phyloP scores from a whole-genome alignment of 2,329 filamentous ascomycete genomes.

The Talaromyces sp. region DNA sequence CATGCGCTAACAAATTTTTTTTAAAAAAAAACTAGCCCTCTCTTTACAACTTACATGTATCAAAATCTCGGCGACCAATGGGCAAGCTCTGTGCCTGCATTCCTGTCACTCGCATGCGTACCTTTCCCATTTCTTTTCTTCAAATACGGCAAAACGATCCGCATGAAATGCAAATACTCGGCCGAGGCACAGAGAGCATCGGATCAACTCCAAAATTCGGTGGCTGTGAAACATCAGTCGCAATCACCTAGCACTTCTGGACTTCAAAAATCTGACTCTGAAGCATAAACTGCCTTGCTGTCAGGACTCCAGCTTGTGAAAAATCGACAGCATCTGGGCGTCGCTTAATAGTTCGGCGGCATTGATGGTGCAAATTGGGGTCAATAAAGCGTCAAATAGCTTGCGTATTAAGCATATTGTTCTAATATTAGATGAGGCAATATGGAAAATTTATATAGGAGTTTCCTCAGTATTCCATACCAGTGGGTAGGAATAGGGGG shows the following conservation, averaged over 20 bases:
- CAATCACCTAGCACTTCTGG: not conserved
- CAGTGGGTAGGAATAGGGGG: too few relatives aligned
- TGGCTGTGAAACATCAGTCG: not conserved
- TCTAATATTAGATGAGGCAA: too few relatives aligned
- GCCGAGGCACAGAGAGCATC: slow-evolving; percentile 16
- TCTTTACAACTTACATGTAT: slow-evolving; percentile 44
- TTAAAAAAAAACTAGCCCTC: slow-evolving; percentile 18
- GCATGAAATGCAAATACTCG: slow-evolving; percentile 35
- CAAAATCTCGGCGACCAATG: slow-evolving; percentile 40
- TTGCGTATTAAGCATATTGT: too few relatives aligned
- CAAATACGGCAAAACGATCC: slow-evolving; percentile 34
- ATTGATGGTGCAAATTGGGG: too few relatives aligned
- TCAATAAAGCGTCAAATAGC: too few relatives aligned
- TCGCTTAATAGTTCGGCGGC: too few relatives aligned
- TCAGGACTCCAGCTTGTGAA: too few relatives aligned
- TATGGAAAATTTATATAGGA: too few relatives aligned
- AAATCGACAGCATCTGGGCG: too few relatives aligned
- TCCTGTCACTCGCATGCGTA: slow-evolving; percentile 40
- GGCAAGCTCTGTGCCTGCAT: slow-evolving; percentile 41
- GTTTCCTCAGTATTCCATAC: too few relatives aligned
- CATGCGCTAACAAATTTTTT: not conserved
- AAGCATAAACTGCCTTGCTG: not conserved
- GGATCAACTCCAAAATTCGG: not conserved
- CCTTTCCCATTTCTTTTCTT: slow-evolving; percentile 41
- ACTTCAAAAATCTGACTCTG: not conserved